Evolutionary conservation across 805 yeast species (phyloP), one percentile per base, ranked within the genome.

Genomic region (Barnettozyma vustinii): DNA sequence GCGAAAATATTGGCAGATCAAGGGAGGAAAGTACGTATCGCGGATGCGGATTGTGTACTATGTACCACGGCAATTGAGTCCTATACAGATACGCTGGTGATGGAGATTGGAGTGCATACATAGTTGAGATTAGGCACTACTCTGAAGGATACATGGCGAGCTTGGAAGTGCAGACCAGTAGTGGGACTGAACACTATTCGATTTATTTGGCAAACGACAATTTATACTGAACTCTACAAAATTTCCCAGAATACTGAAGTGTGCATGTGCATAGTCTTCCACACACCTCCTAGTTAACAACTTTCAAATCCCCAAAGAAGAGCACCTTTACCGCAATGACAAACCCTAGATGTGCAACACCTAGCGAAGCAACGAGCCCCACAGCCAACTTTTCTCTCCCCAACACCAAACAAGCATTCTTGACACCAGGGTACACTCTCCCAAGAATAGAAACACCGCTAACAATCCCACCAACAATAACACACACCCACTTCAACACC

Each of bases 271-370:
- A 30, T 30, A 30, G 3, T 13, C 15, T 30, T 15, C 12, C 12
- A 13, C 16, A 12, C 18, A 40, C 16, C 30, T 40, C 30, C 15
- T 23, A 46, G 36, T 46, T 46, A 20, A 61, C 62, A 19, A 61
- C 65, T 6, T 56, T 60, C 44, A 61, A 48, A 41, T 61, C 65
- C 26, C 80, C 81, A 60, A 85, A 85, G 68, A 84, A 86, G 46
- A 79, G 66, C 12, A 83, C 70, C 65, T 84, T 83, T 44, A 86
- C 86, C 8, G 81, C 76, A 37, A 85, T 64, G 1, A 88, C 77
- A 56, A 84, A 77, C 1, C 74, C 77, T 9, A 74, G 37, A 65
- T 86, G 92, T 18, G 72, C 74, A 13, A 75, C 48, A 5, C 69
- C 66, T 47, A 83, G 65, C 0, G 70, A 57, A 1, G 66, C 72